Evolutionary conservation across 306 rosid species (phyloP).

Genomic region (Mimosa bimucronata): DNA sequence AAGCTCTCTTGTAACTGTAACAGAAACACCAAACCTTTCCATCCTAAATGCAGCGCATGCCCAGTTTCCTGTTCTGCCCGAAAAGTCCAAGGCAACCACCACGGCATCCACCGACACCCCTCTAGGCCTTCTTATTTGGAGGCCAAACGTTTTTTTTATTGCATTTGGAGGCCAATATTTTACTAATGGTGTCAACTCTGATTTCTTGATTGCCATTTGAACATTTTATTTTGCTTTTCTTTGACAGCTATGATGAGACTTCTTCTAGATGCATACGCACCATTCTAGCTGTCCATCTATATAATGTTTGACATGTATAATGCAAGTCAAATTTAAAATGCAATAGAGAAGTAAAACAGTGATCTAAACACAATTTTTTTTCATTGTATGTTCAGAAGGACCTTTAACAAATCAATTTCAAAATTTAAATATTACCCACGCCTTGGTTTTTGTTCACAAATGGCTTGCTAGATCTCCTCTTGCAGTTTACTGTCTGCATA

Average conservation of each 20-base stretch:
- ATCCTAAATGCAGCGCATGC: not conserved
- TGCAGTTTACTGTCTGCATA: not conserved
- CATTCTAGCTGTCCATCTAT: slow-evolving; percentile 4
- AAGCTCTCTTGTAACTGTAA: not conserved
- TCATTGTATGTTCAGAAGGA: not conserved
- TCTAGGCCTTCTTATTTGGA: too few species aligned
- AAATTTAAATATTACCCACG: not conserved
- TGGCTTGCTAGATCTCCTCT: not conserved
- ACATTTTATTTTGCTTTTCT: not conserved
- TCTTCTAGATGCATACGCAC: not conserved
- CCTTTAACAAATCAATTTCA: not conserved
- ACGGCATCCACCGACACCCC: not conserved
- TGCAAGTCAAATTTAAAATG: not conserved
- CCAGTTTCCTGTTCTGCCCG: not conserved
- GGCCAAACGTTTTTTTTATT: too few species aligned
- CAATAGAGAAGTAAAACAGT: not conserved
- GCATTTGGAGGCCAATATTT: not conserved
- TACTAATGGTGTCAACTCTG: not conserved
- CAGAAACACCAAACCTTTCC: not conserved
- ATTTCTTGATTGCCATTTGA: not conserved
- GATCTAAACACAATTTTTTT: not conserved
- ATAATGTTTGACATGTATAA: not conserved
- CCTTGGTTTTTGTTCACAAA: too few species aligned
- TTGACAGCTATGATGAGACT: not conserved
- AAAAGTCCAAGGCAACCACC: not conserved